Evolutionary conservation across 2,329 filamentous ascomycete species (phyloP), one percentile per base, ranked within the genome.

Genomic region (Annulohypoxylon truncatum): DNA sequence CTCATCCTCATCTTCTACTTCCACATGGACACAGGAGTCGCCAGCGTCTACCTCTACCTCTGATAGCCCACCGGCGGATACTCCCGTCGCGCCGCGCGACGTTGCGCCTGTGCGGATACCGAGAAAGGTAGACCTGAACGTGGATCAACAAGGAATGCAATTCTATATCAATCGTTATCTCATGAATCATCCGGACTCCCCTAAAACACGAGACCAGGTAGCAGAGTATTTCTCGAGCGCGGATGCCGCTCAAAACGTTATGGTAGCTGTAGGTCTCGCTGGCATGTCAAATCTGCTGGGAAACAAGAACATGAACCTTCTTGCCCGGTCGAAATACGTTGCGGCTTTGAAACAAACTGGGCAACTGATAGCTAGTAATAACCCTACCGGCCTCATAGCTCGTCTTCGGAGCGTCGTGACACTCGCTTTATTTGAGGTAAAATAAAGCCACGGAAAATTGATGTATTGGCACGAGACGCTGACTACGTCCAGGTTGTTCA

Each of bases 341-440:
- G 74, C 79, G 26, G 86, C 87, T 1, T 75, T 90, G 35, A 82
- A 81, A 40, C 78, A 82, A 56, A 84, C 82, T 2, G 79, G 81
- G 4, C 75, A 79, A 61, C 73, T 82, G 5, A 77, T 86, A 50
- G 70, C 61, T 71, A 73, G 58, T 72, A 76, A 26, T 71, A 73
- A 57, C 70, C 76, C 33, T 76, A 77, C 55, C 71, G 33, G 61
- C 15, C 38, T 83, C 20, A 77, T 83, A 47, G 80, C 84, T 8
- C 80, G 85, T 13, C 80, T 87, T 68, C 81, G 83, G 26, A 77
- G 83, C 6, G 84, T 89, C 28, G 79, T 90, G 42, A 81, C 87
- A 70, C 82, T 90, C 68, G 86, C 87, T 48, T 80, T 89, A 74
- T 90, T 87, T 66, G 87, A 90, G 81, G 87, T 89, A 77, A 72